These are phyloP conservation scores for Boletus coccyginus DNA, from an alignment of 768 basidiomycete genomes.

Conservation along the genomic window DNA sequence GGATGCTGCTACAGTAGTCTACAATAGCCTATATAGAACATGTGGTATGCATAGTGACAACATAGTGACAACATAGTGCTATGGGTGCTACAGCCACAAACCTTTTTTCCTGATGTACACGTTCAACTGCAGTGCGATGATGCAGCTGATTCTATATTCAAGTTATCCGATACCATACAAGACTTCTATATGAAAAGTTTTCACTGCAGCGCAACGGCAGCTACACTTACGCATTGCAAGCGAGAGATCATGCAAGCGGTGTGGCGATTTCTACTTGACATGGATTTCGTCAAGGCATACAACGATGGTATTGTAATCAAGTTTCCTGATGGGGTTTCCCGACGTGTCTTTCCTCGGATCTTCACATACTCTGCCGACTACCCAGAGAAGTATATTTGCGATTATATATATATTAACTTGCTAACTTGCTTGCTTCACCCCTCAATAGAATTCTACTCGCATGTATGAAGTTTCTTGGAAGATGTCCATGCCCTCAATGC, in stretches of 20 bases:
- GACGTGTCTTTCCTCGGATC: conserved; percentile 12
- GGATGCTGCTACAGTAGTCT: too few species aligned
- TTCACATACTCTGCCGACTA: conserved; percentile 32
- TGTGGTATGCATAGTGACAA: too few species aligned
- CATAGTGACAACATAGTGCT: too few species aligned
- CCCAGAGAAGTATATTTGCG: conserved; percentile 31
- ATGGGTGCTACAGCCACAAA: too few species aligned
- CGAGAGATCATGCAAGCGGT: conserved; percentile 26
- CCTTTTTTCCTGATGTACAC: too few species aligned
- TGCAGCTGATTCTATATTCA: too few species aligned
- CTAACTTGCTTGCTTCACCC: too few species aligned
- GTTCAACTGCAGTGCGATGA: too few species aligned
- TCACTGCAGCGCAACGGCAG: neutral
- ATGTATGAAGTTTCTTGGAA: conserved; percentile 15
- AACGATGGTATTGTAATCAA: conserved; percentile 15
- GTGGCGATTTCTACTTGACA: conserved; percentile 21
- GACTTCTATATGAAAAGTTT: neutral
- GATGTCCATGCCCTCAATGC: conserved; percentile 23
- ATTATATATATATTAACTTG: too few species aligned
- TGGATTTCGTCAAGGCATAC: conserved; percentile 25
- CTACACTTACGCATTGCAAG: conserved; percentile 10
- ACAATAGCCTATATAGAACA: too few species aligned
- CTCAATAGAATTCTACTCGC: conserved; percentile 16
- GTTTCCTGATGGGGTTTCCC: conserved; percentile 17
- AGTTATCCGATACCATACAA: neutral